Percentiles rank a stretch among this genome's conserved stretches.
Conservation (phyloP, 1,284 basidiomycete genomes). For the Abortiporus biennis region DNA sequence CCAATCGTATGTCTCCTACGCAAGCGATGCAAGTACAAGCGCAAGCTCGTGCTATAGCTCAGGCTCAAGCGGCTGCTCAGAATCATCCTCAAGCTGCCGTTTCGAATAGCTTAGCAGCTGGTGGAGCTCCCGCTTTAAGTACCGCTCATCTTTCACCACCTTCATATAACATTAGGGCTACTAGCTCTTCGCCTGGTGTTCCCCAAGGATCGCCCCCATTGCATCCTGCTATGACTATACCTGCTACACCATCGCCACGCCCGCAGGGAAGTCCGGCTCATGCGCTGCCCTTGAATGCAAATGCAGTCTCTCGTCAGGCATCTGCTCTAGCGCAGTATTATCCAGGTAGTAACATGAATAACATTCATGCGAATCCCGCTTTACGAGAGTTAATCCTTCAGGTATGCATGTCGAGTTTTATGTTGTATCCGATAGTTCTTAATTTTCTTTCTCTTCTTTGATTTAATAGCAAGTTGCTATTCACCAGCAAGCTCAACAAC, state of each 20-base stretch:
- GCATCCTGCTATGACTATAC: conserved; percentile 15
- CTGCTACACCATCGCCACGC: conserved; percentile 14
- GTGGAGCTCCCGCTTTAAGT: conserved; percentile 20
- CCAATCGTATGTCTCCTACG: conserved; percentile 23
- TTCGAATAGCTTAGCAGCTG: conserved; percentile 14
- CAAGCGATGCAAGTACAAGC: conserved; percentile 15
- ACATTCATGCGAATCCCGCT: not conserved
- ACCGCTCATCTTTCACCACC: conserved; percentile 22
- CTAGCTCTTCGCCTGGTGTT: conserved; percentile 22
- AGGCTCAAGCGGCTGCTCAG: conserved; percentile 12
- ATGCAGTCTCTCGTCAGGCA: conserved; percentile 13
- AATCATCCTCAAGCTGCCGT: conserved; percentile 7
- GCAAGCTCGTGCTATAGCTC: conserved; percentile 9
- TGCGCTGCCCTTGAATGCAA: conserved; percentile 7
- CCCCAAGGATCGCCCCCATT: conserved; percentile 23
- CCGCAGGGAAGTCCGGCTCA: conserved; percentile 24
- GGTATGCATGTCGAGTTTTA: not conserved
- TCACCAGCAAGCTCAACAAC: no score
- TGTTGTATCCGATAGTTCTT: not conserved
- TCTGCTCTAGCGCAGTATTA: conserved; percentile 6
- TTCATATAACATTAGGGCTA: conserved; percentile 19
- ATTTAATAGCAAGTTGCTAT: no score
- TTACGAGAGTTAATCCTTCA: not conserved
- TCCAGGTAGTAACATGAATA: no score
- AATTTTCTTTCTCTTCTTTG: no score